These are phyloP conservation scores for Exserohilum turcica DNA, from an alignment of 2,329 filamentous ascomycete genomes.

Conservation along the genomic window DNA sequence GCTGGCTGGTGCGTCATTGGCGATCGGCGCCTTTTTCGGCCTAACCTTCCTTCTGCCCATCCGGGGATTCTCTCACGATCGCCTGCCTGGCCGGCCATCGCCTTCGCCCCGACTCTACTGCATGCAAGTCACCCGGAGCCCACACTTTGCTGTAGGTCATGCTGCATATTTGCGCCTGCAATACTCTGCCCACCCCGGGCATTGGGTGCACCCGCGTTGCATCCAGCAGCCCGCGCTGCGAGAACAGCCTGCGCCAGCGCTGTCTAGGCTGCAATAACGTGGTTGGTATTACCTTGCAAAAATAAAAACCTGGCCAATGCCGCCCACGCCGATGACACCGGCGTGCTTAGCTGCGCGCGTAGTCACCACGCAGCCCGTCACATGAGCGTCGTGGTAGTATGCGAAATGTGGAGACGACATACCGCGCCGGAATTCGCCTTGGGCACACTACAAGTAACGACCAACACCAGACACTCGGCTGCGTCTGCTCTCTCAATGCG, in stretches of 20 bases:
- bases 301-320: background rate
- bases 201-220: background rate
- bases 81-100: conserved; percentile 17
- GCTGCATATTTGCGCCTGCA: conserved; percentile 11
- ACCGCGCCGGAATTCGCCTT: background rate
- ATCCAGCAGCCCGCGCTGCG: background rate
- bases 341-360: background rate
- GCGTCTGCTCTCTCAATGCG: too few relatives aligned
- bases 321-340: background rate
- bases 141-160: conserved; percentile 8
- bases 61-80: conserved; percentile 22
- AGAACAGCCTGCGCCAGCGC: background rate
- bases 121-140: conserved; percentile 6
- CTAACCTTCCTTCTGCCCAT: conserved; percentile 12
- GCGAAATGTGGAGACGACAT: background rate
- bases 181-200: background rate
- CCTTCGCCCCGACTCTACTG: conserved; percentile 11
- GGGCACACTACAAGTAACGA: background rate
- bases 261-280: background rate
- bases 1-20: conserved; percentile 33
- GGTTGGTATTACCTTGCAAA: background rate
- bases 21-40: conserved; percentile 18
- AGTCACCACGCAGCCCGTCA: background rate
- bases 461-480: background rate
- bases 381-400: background rate